Evolutionary conservation across 2,329 filamentous ascomycete genomes (phyloP), one percentile per base, ranked within the genome.

Genomic region (Fusarium foetens): DNA sequence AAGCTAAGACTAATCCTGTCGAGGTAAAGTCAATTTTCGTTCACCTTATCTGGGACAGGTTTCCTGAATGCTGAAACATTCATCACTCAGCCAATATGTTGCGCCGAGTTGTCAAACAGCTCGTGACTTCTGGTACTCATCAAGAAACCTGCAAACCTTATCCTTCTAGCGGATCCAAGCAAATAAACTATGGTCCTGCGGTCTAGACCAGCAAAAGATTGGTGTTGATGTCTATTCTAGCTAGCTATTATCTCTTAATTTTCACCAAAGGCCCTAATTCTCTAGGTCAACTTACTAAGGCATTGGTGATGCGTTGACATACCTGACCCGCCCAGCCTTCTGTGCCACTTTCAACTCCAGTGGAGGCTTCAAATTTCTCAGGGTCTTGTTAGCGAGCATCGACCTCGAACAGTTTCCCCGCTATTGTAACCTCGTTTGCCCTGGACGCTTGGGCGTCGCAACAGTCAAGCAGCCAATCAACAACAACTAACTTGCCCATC

Each of bases 1-100:
- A 65, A 33, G 35, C 33, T n/a, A 12, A 23, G 55, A 46, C 63
- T 68, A 73, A 49, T 33, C 63, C 63, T 38, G 43, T 70, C 52
- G 29, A 55, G 70, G 71, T 63, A 73, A 71, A 73, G 70, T 49
- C 41, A 62, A 35, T 33, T 52, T 53, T 57, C 46, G 19, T 21
- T 46, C 31, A 48, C 31, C 55, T 57, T 51, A 16, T 38, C 54
- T 66, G 35, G 63, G 46, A 27, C 46, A 61, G 61, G 45, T 66
- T 58, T 35, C 29, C 17, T 53, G 55, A 41, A 36, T 39, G 23
- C 59, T 73, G 66, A 70, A 63, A 66, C 66, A 72, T 53, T 53
- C 33, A 25, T 58, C 41, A 58, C 49, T 51, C 58, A 57, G 53
- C 59, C 46, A 55, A 42, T 45, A 31, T 31, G 38, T 38, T 62